Conservation (phyloP, 1,139 yeast genomes). For the Debaryomyces sp. region DNA sequence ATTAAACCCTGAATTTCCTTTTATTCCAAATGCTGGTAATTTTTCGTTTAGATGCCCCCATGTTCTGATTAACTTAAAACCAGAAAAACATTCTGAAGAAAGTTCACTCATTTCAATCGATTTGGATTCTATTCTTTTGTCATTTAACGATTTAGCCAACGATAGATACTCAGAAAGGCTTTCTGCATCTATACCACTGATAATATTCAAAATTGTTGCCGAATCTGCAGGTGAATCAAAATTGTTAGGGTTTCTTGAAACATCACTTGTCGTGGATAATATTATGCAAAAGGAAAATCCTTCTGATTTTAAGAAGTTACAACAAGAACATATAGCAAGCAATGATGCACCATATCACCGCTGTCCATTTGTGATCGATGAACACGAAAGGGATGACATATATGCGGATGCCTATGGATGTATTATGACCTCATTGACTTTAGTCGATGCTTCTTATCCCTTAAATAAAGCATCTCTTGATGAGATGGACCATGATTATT, state of each 20-base stretch:
- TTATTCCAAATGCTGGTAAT: constrained; percentile 69
- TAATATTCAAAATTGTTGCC: constrained; percentile 35
- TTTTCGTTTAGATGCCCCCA: constrained; percentile 50
- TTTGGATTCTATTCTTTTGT: constrained; percentile 44
- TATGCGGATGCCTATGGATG: constrained; percentile 54
- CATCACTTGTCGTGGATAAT: constrained; percentile 61
- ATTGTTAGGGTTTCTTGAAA: constrained; percentile 39
- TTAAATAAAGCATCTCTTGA: constrained; percentile 29
- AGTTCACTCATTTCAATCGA: constrained; percentile 25
- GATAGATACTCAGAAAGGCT: constrained; percentile 60
- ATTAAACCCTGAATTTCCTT: constrained; percentile 56
- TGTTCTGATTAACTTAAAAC: constrained; percentile 27
- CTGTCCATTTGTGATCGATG: constrained; percentile 66
- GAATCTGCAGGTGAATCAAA: constrained; percentile 18
- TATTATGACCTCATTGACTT: constrained; percentile 61
- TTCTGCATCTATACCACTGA: constrained; percentile 51
- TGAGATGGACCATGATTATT: neutral
- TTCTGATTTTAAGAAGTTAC: constrained; percentile 49
- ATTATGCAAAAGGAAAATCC: constrained; percentile 60
- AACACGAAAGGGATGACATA: constrained; percentile 43
- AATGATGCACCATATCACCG: constrained; percentile 89
- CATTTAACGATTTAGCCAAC: constrained; percentile 72
- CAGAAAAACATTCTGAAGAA: constrained; percentile 20
- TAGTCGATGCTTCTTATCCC: constrained; percentile 71
- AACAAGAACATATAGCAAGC: constrained; percentile 63